Percentiles rank a stretch among this genome's conserved stretches.
Conservation (phyloP, 805 yeast genomes). For the Kodamaea laetipori region DNA sequence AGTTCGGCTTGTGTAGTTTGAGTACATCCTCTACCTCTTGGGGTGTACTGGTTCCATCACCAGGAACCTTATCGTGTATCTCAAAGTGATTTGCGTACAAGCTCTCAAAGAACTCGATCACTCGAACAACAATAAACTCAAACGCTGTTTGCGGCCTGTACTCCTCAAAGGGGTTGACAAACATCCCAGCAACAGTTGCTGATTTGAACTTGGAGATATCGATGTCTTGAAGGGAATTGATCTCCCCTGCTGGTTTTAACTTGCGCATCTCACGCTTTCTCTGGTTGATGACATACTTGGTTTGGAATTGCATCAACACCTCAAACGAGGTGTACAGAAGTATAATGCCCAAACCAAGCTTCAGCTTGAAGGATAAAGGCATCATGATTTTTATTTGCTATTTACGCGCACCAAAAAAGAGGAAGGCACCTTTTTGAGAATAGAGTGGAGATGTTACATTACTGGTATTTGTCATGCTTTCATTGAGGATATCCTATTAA, state of each 20-base stretch:
- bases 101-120: constrained; percentile 69
- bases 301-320: constrained; percentile 55
- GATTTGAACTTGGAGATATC: constrained; percentile 31
- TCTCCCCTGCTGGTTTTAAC: neutral
- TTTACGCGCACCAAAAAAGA: neutral
- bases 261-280: constrained; percentile 34
- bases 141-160: constrained; percentile 87
- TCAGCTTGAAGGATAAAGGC: constrained; percentile 32
- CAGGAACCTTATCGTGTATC: constrained; percentile 41
- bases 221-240: constrained; percentile 1
- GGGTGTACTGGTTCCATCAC: constrained; percentile 43
- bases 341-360: constrained; percentile 45
- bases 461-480: no score
- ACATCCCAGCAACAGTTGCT: constrained; percentile 66
- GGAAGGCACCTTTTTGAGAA: no score
- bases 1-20: constrained; percentile 61
- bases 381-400: constrained; percentile 4
- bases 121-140: constrained; percentile 75
- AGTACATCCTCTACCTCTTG: constrained; percentile 53
- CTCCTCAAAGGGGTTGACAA: constrained; percentile 88
- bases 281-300: constrained; percentile 54
- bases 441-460: no score
- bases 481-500: no score
- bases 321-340: constrained; percentile 67
- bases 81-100: constrained; percentile 41